Percentiles rank a stretch among this genome's conserved stretches.
phyloP scores from a whole-genome alignment of 2,329 filamentous ascomycete genomes.

The Sordariomycetes sp. region DNA sequence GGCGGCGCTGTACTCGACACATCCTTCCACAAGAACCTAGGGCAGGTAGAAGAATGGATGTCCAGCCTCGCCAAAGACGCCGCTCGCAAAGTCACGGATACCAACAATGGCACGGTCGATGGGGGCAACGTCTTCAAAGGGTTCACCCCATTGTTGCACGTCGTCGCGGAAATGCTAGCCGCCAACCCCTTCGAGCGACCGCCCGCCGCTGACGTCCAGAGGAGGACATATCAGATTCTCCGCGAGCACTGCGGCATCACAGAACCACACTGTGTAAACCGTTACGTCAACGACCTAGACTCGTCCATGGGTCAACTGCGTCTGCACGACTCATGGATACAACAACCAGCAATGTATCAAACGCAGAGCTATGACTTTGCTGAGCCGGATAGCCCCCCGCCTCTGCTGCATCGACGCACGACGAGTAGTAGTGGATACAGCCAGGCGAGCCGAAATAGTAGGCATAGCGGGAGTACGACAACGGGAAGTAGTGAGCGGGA shows the following conservation, averaged over 20 bases:
- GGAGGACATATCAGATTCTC: conserved; percentile 42
- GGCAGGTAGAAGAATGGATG: conserved; percentile 64
- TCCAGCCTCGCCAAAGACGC: conserved; percentile 50
- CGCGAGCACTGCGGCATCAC: conserved; percentile 34
- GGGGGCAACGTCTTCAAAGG: conserved; percentile 39
- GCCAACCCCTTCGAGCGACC: conserved; percentile 43
- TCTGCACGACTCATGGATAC: conserved; percentile 7
- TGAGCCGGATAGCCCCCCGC: conserved; percentile 1
- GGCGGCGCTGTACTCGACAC: conserved; percentile 57
- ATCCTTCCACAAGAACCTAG: conserved; percentile 63
- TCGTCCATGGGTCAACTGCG: conserved; percentile 13
- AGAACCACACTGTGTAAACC: conserved; percentile 46
- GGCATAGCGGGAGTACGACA: conserved; percentile 4
- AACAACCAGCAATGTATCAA: background rate
- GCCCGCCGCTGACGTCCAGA: conserved; percentile 40
- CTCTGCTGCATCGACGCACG: conserved; percentile 11
- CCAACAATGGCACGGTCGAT: conserved; percentile 30
- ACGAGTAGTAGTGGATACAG: conserved; percentile 24
- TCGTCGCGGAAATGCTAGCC: conserved; percentile 46
- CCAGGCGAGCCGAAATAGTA: conserved; percentile 21
- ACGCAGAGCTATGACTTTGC: background rate
- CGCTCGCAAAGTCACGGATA: conserved; percentile 28
- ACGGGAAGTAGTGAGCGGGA: conserved; percentile 14
- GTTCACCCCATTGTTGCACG: conserved; percentile 40
- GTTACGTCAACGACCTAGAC: conserved; percentile 27